Percentiles rank a stretch among this genome's conserved stretches.
Conservation (phyloP, 257 asterid species). For the Echites panduratus region DNA sequence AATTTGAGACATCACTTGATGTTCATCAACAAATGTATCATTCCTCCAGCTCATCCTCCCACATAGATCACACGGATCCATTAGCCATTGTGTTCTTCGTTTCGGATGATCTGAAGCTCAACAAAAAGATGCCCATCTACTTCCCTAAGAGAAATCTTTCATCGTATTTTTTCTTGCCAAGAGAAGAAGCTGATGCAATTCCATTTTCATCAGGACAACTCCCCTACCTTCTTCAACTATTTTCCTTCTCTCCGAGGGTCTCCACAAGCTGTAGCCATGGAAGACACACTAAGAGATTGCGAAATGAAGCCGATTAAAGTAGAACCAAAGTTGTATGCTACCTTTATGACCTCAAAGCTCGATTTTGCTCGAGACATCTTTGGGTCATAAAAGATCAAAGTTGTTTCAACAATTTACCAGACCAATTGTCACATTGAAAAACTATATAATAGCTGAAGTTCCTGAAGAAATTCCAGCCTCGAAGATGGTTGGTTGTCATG, state of each 20-base stretch:
- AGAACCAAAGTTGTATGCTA: slow-evolving; percentile 65
- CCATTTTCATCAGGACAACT: no score
- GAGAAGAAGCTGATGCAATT: no score
- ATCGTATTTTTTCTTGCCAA: no score
- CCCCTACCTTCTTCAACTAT: no score
- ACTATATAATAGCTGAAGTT: slow-evolving; percentile 33
- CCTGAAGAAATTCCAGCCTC: slow-evolving; percentile 34
- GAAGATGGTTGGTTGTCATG: slow-evolving; percentile 58
- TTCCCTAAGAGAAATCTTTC: slow-evolving; percentile 49
- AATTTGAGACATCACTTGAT: no score
- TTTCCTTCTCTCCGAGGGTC: no score
- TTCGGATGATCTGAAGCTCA: slow-evolving; percentile 39
- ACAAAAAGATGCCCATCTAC: no score
- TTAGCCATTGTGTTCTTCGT: slow-evolving; percentile 54
- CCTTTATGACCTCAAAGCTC: no score
- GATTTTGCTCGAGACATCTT: slow-evolving; percentile 33
- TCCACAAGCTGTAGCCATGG: no score
- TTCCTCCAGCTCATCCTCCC: slow-evolving; percentile 42
- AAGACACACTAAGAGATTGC: slow-evolving; percentile 58
- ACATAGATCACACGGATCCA: slow-evolving; percentile 60
- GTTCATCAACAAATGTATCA: slow-evolving; percentile 20
- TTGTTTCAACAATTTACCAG: slow-evolving; percentile 40
- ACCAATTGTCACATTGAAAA: slow-evolving; percentile 33
- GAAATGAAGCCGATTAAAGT: slow-evolving; percentile 48
- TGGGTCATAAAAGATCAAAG: slow-evolving; percentile 31